These are phyloP conservation scores for Alternaria brassicae DNA, from an alignment of 2,329 filamentous ascomycete species.

Conservation along the genomic window DNA sequence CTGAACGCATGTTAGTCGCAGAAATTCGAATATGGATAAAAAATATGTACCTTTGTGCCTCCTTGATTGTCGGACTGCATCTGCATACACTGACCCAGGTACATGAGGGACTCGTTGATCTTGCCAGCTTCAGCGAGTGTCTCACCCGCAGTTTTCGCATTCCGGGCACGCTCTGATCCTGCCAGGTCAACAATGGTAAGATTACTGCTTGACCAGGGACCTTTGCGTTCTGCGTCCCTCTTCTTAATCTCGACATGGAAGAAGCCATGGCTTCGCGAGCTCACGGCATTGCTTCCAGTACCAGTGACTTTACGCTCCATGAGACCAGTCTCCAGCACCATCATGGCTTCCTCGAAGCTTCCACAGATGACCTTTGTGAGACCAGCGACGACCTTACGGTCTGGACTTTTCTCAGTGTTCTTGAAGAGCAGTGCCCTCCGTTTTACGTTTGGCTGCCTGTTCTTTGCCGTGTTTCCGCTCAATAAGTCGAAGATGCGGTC, in stretches of 20 bases:
- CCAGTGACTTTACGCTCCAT: constrained; percentile 87
- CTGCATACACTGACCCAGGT: constrained; percentile 93
- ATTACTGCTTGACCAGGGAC: constrained; percentile 76
- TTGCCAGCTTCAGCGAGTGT: constrained; percentile 95
- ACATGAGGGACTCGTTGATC: constrained; percentile 99
- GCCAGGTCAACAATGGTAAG: constrained; percentile 92
- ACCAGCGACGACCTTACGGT: constrained; percentile 93
- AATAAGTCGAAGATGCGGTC: constrained; percentile 96
- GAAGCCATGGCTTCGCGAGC: constrained; percentile 92
- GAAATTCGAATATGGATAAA: neutral
- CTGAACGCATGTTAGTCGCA: constrained; percentile 25
- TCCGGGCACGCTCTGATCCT: constrained; percentile 90
- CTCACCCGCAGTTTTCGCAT: constrained; percentile 91
- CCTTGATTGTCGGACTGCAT: constrained; percentile 84
- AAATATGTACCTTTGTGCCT: constrained; percentile 70
- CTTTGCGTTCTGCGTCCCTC: constrained; percentile 63
- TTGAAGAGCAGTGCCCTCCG: constrained; percentile 92
- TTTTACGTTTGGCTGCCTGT: constrained; percentile 59
- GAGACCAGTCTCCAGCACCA: constrained; percentile 88
- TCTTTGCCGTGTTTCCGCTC: constrained; percentile 65
- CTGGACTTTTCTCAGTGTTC: constrained; percentile 82
- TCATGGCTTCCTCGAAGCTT: constrained; percentile 80
- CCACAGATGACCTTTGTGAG: constrained; percentile 88
- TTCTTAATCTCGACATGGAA: constrained; percentile 96
- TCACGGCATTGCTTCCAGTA: constrained; percentile 91